Evolutionary conservation across 2,329 filamentous ascomycete species (phyloP).

Genomic region (Aspergillus novofumigatus): DNA sequence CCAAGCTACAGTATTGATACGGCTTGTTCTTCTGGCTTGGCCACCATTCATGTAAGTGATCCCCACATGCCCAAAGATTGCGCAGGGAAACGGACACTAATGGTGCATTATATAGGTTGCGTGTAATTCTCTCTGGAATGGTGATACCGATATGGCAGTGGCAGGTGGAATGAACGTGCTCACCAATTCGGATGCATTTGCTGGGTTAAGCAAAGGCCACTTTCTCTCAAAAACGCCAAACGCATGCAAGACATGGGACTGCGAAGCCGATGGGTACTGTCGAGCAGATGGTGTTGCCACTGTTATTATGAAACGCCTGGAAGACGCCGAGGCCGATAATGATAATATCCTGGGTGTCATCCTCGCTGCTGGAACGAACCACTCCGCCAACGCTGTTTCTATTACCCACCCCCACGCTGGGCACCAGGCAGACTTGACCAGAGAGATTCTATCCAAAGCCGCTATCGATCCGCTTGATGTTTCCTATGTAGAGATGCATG

Average conservation of each 20-base stretch:
- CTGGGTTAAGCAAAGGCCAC: conserved; percentile 59
- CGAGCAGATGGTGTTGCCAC: conserved; percentile 49
- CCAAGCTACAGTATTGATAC: conserved; percentile 69
- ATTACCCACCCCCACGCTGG: conserved; percentile 43
- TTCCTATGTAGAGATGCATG: conserved; percentile 38
- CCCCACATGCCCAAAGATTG: too few relatives aligned
- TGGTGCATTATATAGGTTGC: conserved; percentile 45
- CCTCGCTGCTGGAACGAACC: conserved; percentile 30
- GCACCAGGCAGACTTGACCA: conserved; percentile 32
- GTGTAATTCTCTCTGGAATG: conserved; percentile 67
- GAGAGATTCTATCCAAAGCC: conserved; percentile 32
- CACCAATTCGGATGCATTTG: conserved; percentile 74
- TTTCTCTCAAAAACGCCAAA: conserved; percentile 34
- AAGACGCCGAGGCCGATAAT: conserved; percentile 49
- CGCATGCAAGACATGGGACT: conserved; percentile 47
- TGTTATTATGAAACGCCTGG: conserved; percentile 49
- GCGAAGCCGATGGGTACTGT: conserved; percentile 52
- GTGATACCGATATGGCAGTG: conserved; percentile 74
- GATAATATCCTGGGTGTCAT: conserved; percentile 43
- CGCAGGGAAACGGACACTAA: too few relatives aligned
- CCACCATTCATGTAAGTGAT: conserved; percentile 54
- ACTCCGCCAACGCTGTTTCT: conserved; percentile 33
- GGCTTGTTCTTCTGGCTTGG: conserved; percentile 69
- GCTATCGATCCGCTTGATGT: conserved; percentile 36
- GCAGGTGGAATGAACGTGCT: conserved; percentile 70